Evolutionary conservation across 306 rosid species (phyloP).

Genomic region (Gillenia trifoliata): DNA sequence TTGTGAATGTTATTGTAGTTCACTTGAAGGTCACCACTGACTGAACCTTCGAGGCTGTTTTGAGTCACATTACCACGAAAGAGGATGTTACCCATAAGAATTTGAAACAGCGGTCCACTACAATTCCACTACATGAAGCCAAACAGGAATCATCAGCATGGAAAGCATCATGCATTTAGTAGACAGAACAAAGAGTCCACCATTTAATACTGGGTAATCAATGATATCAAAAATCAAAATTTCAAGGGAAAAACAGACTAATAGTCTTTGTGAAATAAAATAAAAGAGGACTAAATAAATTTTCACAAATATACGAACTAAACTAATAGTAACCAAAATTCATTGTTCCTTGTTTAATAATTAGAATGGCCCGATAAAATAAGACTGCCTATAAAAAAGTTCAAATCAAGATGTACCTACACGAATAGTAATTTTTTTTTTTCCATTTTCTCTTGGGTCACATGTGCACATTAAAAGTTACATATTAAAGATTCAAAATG

Average conservation of each 20-base stretch:
- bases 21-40: constrained; percentile 52
- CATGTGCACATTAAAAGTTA: no score
- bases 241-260: not conserved
- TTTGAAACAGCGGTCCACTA: constrained; percentile 77
- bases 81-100: constrained; percentile 55
- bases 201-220: not conserved
- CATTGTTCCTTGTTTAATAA: not conserved
- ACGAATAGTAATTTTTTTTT: not conserved
- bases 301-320: not conserved
- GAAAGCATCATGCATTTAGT: not conserved
- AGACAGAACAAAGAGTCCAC: not conserved
- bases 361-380: not conserved
- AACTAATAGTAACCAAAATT: not conserved
- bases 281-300: not conserved
- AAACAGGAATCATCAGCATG: constrained; percentile 5
- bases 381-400: not conserved
- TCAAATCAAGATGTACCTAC: not conserved
- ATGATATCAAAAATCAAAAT: not conserved
- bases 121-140: constrained; percentile 65
- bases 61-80: constrained; percentile 39
- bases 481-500: no score
- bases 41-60: constrained; percentile 49
- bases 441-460: no score
- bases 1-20: constrained; percentile 83
- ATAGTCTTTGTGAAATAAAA: no score